Conservation (phyloP, 208 protist species). For the Leishmania amazonensis region DNA sequence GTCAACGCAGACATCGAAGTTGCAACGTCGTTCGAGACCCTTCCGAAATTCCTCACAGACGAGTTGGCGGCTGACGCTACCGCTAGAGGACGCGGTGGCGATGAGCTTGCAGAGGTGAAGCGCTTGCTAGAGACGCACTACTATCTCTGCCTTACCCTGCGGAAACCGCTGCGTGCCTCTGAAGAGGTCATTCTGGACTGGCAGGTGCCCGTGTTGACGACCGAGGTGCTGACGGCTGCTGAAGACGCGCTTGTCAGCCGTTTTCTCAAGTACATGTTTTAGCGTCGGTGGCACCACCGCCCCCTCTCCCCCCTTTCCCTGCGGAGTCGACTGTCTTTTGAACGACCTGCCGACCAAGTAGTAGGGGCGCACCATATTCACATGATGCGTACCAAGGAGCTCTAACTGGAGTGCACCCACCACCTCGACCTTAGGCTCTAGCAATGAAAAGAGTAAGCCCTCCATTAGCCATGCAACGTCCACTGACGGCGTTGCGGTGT, state of each 20-base stretch:
- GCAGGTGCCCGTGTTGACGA: conserved; percentile 39
- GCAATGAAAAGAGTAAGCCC: too few relatives aligned
- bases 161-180: conserved; percentile 46
- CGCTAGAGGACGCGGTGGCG: conserved; percentile 27
- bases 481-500: neutral
- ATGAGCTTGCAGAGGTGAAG: conserved; percentile 14
- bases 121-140: conserved; percentile 51
- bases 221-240: conserved; percentile 38
- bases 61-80: conserved; percentile 41
- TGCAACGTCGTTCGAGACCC: conserved; percentile 52
- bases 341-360: neutral
- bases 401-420: neutral
- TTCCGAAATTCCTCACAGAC: conserved; percentile 69
- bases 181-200: conserved; percentile 84
- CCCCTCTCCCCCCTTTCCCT: neutral
- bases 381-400: neutral
- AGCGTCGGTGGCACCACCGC: neutral
- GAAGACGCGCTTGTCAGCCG: conserved; percentile 60
- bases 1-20: conserved; percentile 77
- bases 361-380: neutral
- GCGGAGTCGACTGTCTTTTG: neutral
- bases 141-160: conserved; percentile 68
- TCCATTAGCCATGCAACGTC: neutral
- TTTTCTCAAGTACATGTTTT: conserved; percentile 76
- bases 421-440: too few relatives aligned